These are phyloP conservation scores for Coemansia sp. DNA, from an alignment of 192 early-diverging fungal genomes.

Conservation along the genomic window DNA sequence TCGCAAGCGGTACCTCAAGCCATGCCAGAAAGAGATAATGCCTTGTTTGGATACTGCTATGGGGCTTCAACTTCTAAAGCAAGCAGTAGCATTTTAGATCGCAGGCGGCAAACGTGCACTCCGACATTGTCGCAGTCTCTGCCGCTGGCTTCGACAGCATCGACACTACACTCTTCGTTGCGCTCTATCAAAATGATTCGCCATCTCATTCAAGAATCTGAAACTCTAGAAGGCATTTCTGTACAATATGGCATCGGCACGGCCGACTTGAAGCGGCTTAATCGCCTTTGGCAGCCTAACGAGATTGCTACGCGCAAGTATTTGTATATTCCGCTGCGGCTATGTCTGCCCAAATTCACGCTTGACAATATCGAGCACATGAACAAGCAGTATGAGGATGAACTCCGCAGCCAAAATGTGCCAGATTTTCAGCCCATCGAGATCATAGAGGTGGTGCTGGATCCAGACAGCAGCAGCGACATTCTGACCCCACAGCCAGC, in stretches of 20 bases:
- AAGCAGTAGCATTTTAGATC: conserved; percentile 2
- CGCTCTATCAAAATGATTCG: conserved; percentile 48
- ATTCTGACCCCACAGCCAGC: background rate
- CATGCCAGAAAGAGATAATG: no score
- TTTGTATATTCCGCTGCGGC: conserved; percentile 45
- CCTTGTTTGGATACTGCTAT: no score
- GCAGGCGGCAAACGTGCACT: background rate
- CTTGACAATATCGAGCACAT: conserved; percentile 25
- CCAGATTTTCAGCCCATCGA: conserved; percentile 12
- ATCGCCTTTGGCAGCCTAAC: conserved; percentile 43
- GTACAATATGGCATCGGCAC: conserved; percentile 35
- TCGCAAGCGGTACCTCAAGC: no score
- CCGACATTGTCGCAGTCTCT: background rate
- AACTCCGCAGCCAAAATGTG: background rate
- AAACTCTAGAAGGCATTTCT: conserved; percentile 38
- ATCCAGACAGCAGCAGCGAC: conserved; percentile 2
- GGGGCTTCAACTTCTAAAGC: background rate
- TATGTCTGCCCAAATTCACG: conserved; percentile 34
- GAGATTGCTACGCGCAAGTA: conserved; percentile 35
- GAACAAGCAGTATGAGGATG: conserved; percentile 14
- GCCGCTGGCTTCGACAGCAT: background rate
- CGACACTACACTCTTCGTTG: background rate
- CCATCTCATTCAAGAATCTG: conserved; percentile 16
- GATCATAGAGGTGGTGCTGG: conserved; percentile 36
- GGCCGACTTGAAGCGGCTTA: conserved; percentile 44